phyloP scores from a whole-genome alignment of 257 asterid genomes.

The Nicotiana obtusifolia region DNA sequence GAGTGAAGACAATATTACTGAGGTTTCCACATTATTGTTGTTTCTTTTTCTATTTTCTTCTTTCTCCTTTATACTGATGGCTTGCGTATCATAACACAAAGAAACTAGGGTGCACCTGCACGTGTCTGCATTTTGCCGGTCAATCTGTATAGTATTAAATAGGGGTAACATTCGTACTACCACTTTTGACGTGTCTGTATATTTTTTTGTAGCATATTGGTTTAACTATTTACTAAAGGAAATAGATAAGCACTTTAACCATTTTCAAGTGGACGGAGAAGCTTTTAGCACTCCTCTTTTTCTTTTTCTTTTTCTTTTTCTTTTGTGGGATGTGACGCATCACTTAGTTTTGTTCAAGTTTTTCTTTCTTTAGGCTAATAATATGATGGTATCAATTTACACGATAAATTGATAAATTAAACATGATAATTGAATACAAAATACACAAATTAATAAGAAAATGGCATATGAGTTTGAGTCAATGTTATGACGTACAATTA shows the following conservation, averaged over 20 bases:
- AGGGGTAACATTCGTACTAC: background rate
- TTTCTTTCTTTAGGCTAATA: background rate
- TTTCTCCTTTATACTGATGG: background rate
- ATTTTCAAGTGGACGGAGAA: too few species aligned
- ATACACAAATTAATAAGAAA: too few species aligned
- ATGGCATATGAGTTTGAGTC: background rate
- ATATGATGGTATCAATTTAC: background rate
- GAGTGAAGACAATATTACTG: background rate
- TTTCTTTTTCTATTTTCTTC: background rate
- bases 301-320: background rate
- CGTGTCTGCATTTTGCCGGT: background rate
- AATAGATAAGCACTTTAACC: too few species aligned
- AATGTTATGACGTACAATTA: background rate
- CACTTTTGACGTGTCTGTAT: too few species aligned
- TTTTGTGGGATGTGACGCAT: background rate
- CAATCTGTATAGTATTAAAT: background rate
- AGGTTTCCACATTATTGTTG: background rate
- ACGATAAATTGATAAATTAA: background rate
- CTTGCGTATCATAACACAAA: background rate
- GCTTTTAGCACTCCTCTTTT: too few species aligned
- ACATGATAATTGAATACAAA: background rate
- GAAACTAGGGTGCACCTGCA: background rate
- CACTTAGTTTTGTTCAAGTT: background rate
- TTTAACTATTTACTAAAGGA: too few species aligned
- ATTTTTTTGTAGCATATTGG: too few species aligned